Conservation (phyloP, 2,329 filamentous ascomycete genomes). For the Tolypocladium cylindrosporum region DNA sequence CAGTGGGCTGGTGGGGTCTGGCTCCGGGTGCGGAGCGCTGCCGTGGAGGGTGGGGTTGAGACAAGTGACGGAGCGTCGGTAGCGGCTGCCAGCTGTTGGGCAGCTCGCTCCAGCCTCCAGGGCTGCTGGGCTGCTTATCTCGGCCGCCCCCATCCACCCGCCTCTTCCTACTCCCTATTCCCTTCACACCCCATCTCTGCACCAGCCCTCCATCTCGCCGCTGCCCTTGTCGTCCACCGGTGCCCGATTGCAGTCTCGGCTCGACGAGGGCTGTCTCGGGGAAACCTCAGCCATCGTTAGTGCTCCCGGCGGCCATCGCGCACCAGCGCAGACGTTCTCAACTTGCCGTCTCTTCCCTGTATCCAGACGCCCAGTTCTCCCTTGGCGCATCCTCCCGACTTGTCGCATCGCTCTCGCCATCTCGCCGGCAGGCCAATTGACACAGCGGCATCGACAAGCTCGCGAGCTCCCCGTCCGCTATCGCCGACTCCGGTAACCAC, state of each 20-base stretch:
- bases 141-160: not conserved
- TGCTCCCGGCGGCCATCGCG: not conserved
- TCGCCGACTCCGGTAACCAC: not conserved
- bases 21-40: not conserved
- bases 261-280: not conserved
- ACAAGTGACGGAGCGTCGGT: constrained; percentile 3
- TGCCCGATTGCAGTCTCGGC: not conserved
- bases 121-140: not conserved
- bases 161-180: not conserved
- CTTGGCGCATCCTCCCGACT: not conserved
- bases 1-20: not conserved
- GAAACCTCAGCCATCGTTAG: not conserved
- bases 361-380: not conserved
- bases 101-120: not conserved
- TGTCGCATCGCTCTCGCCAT: not conserved
- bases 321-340: not conserved
- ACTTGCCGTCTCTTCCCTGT: not conserved
- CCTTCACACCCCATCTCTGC: not conserved
- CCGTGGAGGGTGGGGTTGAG: not conserved
- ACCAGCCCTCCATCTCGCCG: not conserved
- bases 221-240: not conserved
- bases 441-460: not conserved
- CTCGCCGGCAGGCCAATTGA: not conserved
- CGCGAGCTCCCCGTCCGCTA: not conserved
- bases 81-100: not conserved